A percentile compares a stretch with the other conserved stretches of the same genome.
These are phyloP conservation scores for Ganoderma lingzhi DNA, from an alignment of 1,284 basidiomycete species.

Conservation along the genomic window DNA sequence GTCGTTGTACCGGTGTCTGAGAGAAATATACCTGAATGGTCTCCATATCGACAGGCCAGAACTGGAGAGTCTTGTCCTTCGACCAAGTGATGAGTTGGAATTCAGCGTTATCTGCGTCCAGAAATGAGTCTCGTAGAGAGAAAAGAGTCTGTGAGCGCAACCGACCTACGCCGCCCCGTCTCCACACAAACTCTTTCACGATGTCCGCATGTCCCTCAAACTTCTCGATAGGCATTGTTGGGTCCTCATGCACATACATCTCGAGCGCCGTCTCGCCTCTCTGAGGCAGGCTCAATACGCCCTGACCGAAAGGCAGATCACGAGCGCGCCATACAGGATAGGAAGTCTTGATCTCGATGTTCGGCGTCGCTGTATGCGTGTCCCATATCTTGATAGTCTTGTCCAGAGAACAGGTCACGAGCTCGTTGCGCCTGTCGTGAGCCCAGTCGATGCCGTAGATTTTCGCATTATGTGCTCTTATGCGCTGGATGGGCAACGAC, in stretches of 20 bases:
- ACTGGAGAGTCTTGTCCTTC: slow-evolving; percentile 90
- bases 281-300: slow-evolving; percentile 91
- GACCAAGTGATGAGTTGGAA: slow-evolving; percentile 98
- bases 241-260: slow-evolving; percentile 75
- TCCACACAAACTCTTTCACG: slow-evolving; percentile 99
- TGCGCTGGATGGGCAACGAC: slow-evolving; percentile 79
- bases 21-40: slow-evolving; percentile 62
- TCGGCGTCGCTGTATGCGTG: slow-evolving; percentile 53
- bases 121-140: not conserved
- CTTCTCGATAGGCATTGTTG: slow-evolving; percentile 66
- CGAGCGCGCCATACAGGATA: slow-evolving; percentile 97
- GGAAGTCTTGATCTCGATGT: slow-evolving; percentile 71
- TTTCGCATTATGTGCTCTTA: slow-evolving; percentile 85
- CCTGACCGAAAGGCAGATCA: slow-evolving; percentile 91
- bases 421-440: slow-evolving; percentile 72
- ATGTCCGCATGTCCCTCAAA: slow-evolving; percentile 94
- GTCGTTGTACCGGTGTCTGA: not conserved
- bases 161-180: slow-evolving; percentile 68
- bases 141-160: slow-evolving; percentile 20
- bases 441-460: slow-evolving; percentile 98
- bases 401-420: slow-evolving; percentile 93
- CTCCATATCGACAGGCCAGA: slow-evolving; percentile 88
- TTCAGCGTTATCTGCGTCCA: slow-evolving; percentile 63
- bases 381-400: slow-evolving; percentile 92
- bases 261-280: slow-evolving; percentile 86